Conservation (phyloP, 495 filamentous ascomycete genomes). For the Zalerion maritima region DNA sequence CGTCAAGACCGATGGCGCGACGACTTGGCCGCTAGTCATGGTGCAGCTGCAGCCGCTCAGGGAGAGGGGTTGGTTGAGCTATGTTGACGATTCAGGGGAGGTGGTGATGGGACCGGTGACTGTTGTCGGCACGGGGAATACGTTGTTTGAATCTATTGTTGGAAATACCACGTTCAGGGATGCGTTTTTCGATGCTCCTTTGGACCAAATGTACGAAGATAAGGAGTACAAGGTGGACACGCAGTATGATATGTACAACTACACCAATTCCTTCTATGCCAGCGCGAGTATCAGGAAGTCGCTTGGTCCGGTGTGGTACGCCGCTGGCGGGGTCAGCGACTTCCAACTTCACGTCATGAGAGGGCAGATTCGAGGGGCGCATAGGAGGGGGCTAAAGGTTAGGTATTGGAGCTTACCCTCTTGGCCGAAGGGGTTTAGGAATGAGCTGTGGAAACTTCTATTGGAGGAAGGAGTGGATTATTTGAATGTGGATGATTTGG, state of each 20-base stretch:
- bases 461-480: constrained; percentile 55
- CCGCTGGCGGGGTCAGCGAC: constrained; percentile 23
- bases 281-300: constrained; percentile 30
- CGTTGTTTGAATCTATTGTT: constrained; percentile 47
- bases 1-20: constrained; percentile 40
- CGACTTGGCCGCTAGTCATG: constrained; percentile 41
- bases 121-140: constrained; percentile 66
- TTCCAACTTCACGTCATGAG: constrained; percentile 46
- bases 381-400: constrained; percentile 51
- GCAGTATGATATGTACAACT: constrained; percentile 21
- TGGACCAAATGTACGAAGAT: constrained; percentile 28
- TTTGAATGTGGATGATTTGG: constrained; percentile 67
- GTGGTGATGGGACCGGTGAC: constrained; percentile 47
- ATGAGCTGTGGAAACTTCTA: constrained; percentile 62
- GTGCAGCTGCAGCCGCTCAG: constrained; percentile 51
- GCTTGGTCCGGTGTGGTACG: constrained; percentile 32
- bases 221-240: constrained; percentile 5
- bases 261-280: constrained; percentile 39
- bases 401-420: constrained; percentile 67
- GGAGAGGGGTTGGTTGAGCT: constrained; percentile 43
- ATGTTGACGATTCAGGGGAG: constrained; percentile 36
- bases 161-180: constrained; percentile 38
- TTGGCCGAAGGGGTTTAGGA: constrained; percentile 62
- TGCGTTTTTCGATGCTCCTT: constrained; percentile 54
- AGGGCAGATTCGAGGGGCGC: constrained; percentile 52